These are phyloP conservation scores for Xylariaceae sp. DNA, from an alignment of 2,329 filamentous ascomycete genomes.

Conservation along the genomic window DNA sequence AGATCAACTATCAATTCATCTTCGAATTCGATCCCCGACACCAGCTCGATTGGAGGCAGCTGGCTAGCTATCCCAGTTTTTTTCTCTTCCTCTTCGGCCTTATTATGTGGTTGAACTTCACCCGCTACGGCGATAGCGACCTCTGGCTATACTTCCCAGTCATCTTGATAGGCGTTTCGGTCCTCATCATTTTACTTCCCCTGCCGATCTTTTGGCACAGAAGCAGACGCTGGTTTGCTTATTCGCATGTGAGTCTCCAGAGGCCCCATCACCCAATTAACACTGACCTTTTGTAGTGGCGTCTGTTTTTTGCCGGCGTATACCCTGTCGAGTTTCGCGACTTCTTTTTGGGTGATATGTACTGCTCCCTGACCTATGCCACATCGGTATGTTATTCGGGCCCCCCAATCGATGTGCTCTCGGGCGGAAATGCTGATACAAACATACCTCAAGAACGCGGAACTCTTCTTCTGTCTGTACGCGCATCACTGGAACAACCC, in stretches of 20 bases:
- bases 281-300: constrained; percentile 59
- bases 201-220: constrained; percentile 70
- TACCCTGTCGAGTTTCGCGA: constrained; percentile 96
- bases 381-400: constrained; percentile 64
- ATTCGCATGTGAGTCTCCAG: constrained; percentile 69
- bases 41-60: constrained; percentile 83
- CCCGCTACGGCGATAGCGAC: constrained; percentile 58
- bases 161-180: constrained; percentile 68
- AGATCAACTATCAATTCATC: constrained; percentile 94
- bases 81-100: constrained; percentile 77
- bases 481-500: constrained; percentile 73
- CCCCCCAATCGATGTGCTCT: not conserved
- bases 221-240: constrained; percentile 81
- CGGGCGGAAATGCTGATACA: too few species aligned
- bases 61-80: constrained; percentile 82
- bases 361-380: constrained; percentile 89
- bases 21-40: constrained; percentile 93
- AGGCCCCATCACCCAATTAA: not conserved
- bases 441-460: constrained; percentile 63
- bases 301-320: constrained; percentile 77
- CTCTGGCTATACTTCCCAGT: constrained; percentile 88
- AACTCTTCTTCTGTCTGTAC: constrained; percentile 93
- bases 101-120: constrained; percentile 88
- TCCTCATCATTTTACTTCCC: constrained; percentile 72
- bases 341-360: constrained; percentile 97